phyloP scores from a whole-genome alignment of 192 early-diverging fungal genomes.

The Spizellomyces punctatus region DNA sequence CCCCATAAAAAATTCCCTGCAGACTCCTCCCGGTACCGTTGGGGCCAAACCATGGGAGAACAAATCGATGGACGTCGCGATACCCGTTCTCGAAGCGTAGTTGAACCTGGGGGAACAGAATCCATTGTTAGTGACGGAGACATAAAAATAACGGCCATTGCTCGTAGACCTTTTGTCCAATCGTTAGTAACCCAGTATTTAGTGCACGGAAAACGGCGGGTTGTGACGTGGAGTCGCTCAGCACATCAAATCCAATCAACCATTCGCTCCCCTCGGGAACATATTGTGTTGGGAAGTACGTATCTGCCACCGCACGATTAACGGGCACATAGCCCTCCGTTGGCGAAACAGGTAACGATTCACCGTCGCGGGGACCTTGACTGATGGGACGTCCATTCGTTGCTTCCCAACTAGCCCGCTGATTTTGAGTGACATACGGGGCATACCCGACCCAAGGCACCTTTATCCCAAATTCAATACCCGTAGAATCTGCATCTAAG shows the following conservation, averaged over 20 bases:
- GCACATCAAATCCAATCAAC: conserved; percentile 16
- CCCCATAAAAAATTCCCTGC: conserved; percentile 17
- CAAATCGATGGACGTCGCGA: conserved; percentile 12
- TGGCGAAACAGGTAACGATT: neutral
- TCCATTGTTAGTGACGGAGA: neutral
- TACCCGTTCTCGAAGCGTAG: neutral
- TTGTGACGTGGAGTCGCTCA: conserved; percentile 10
- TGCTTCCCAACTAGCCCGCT: conserved; percentile 17
- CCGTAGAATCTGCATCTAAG: neutral
- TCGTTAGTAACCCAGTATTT: conserved; percentile 4
- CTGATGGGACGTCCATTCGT: neutral
- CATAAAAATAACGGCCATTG: neutral
- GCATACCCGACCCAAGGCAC: conserved; percentile 26
- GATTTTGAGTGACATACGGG: conserved; percentile 5
- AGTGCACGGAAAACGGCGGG: conserved; percentile 11
- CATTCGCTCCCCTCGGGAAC: conserved; percentile 1
- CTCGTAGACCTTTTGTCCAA: conserved; percentile 13
- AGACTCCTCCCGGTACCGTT: neutral
- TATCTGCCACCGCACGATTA: conserved; percentile 3
- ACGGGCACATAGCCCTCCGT: neutral
- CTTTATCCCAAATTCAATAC: neutral
- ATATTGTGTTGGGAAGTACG: conserved; percentile 16
- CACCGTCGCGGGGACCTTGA: neutral
- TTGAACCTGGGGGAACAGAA: neutral
- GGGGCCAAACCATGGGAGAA: conserved; percentile 9